These are phyloP conservation scores for Zymoseptoria passerinii DNA, from an alignment of 2,329 filamentous ascomycete genomes.

Conservation along the genomic window DNA sequence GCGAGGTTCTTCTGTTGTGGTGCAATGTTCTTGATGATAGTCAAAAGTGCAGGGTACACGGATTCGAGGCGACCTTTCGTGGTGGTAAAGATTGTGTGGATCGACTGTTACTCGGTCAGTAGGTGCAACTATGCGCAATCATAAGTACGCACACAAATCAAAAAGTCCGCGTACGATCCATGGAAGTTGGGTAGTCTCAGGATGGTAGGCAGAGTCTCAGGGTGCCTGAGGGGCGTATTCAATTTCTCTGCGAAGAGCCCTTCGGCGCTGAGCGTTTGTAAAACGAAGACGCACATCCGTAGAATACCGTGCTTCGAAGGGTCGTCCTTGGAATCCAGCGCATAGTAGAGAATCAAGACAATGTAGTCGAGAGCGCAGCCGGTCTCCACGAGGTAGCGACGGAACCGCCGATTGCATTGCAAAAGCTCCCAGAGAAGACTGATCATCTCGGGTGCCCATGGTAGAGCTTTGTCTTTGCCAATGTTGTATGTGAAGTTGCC, in stretches of 20 bases:
- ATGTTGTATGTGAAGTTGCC: conserved; percentile 78
- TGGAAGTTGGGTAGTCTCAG: conserved; percentile 78
- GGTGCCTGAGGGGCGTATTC: conserved; percentile 79
- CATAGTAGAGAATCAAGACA: conserved; percentile 83
- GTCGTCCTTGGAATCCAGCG: conserved; percentile 80
- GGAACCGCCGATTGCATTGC: conserved; percentile 95
- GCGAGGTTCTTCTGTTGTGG: conserved; percentile 74
- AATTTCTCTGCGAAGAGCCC: conserved; percentile 81
- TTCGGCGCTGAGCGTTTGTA: conserved; percentile 92
- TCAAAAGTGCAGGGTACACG: conserved; percentile 83
- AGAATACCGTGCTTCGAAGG: conserved; percentile 83
- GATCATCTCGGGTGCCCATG: conserved; percentile 89
- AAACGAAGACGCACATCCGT: conserved; percentile 92
- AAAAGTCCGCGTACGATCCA: conserved; percentile 86
- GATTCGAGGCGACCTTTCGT: conserved; percentile 85
- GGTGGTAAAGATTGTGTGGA: conserved; percentile 82
- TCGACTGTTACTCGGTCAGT: conserved; percentile 52
- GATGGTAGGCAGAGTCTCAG: conserved; percentile 73
- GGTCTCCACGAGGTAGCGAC: conserved; percentile 94
- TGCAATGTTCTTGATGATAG: conserved; percentile 88
- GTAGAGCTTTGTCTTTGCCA: conserved; percentile 67
- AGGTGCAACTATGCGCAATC: conserved; percentile 18
- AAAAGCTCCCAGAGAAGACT: conserved; percentile 97
- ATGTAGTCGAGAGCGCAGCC: conserved; percentile 89
- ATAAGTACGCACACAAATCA: conserved; percentile 66